Evolutionary conservation across 495 filamentous ascomycete genomes (phyloP).

Genomic region (Lophiotrema nucula): DNA sequence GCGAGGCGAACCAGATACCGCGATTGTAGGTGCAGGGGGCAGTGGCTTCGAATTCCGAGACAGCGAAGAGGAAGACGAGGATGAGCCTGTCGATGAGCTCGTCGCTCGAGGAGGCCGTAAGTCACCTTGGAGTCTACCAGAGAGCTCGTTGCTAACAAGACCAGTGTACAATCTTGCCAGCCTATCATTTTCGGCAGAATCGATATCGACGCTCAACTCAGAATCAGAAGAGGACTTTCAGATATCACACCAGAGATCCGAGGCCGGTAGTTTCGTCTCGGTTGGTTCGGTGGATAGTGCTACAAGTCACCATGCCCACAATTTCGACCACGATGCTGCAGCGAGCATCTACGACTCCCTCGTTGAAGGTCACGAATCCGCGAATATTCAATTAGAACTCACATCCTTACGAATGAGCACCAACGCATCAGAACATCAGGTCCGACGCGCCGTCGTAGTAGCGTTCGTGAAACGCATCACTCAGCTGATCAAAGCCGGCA

Average conservation of each 20-base stretch:
- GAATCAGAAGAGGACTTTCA: constrained; percentile 42
- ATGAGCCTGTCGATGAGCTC: constrained; percentile 45
- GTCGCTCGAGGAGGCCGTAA: constrained; percentile 55
- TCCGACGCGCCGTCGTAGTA: constrained; percentile 79
- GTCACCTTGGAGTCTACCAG: constrained; percentile 6
- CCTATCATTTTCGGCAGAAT: constrained; percentile 70
- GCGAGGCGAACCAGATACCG: constrained; percentile 51
- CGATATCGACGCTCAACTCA: constrained; percentile 70
- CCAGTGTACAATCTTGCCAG: constrained; percentile 68
- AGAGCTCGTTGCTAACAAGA: constrained; percentile 31
- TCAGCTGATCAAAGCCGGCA: constrained; percentile 63
- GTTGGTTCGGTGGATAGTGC: constrained; percentile 57
- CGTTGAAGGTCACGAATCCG: constrained; percentile 68
- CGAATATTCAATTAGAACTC: constrained; percentile 85
- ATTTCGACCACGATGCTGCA: constrained; percentile 87
- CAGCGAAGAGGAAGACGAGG: constrained; percentile 53
- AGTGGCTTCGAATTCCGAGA: constrained; percentile 53
- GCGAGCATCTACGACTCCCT: constrained; percentile 80
- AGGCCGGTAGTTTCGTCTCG: constrained; percentile 53
- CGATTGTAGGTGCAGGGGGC: constrained; percentile 56
- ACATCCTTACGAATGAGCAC: constrained; percentile 82
- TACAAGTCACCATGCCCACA: constrained; percentile 49
- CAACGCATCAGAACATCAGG: constrained; percentile 83
- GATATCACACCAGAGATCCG: constrained; percentile 40
- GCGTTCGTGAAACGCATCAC: constrained; percentile 80